Percentiles rank a stretch among this genome's conserved stretches.
Evolutionary conservation across 2,329 filamentous ascomycete genomes (phyloP).

Genomic region (Colletotrichum phormii): DNA sequence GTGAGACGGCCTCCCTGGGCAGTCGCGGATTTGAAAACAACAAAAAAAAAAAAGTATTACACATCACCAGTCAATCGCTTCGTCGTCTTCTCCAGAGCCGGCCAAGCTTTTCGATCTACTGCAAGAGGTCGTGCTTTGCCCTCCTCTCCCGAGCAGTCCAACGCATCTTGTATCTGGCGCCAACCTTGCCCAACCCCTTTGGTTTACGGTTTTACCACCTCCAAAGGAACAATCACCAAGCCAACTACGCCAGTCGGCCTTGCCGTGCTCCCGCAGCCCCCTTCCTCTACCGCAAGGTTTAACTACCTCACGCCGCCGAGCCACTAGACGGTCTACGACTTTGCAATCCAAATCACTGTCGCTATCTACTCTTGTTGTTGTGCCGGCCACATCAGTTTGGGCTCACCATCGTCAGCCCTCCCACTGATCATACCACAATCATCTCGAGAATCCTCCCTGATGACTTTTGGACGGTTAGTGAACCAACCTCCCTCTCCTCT

Average conservation of each 20-base stretch:
- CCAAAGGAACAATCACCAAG: conserved; percentile 11
- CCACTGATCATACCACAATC: not conserved
- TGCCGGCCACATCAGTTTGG: conserved; percentile 33
- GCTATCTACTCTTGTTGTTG: conserved; percentile 23
- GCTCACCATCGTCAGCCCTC: conserved; percentile 10
- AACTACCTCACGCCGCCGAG: not conserved
- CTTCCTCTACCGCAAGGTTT: not conserved
- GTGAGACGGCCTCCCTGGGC: conserved; percentile 19
- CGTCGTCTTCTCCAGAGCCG: conserved; percentile 8
- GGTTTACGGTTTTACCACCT: not conserved
- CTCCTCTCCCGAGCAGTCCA: not conserved
- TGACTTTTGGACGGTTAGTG: conserved; percentile 34
- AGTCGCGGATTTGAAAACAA: conserved; percentile 22
- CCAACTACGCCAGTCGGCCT: conserved; percentile 18
- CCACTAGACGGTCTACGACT: conserved; percentile 3
- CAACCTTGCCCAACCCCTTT: conserved; percentile 12
- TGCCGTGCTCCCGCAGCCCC: not conserved
- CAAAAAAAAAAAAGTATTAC: not conserved
- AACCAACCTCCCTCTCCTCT: not conserved
- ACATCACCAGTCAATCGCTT: conserved; percentile 12
- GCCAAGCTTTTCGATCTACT: conserved; percentile 13
- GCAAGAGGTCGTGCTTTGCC: not conserved
- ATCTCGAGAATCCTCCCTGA: conserved; percentile 6
- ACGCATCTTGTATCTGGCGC: conserved; percentile 2
- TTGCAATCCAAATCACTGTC: conserved; percentile 14